Evolutionary conservation across 179 eudicot genomes (phyloP).

Genomic region (Silene vulgaris): DNA sequence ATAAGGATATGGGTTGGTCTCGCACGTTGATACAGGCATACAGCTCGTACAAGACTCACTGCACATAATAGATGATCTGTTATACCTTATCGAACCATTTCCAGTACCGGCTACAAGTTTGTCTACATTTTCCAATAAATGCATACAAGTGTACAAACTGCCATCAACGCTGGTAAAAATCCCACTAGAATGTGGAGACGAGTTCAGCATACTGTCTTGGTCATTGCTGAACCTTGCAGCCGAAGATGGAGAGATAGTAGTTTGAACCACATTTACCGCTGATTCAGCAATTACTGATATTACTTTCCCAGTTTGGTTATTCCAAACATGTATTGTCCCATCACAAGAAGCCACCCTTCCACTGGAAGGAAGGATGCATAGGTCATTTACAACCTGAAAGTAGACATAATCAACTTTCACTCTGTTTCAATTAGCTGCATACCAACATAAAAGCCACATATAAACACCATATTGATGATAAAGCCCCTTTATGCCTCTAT

Average conservation of each 20-base stretch:
- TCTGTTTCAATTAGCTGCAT: slow-evolving; percentile 1
- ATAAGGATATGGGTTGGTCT: neutral
- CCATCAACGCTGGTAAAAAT: slow-evolving; percentile 74
- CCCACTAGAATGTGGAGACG: slow-evolving; percentile 61
- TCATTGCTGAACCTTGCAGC: slow-evolving; percentile 51
- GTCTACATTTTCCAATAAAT: slow-evolving; percentile 58
- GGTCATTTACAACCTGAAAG: slow-evolving; percentile 84
- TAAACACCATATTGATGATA: neutral
- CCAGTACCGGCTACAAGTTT: slow-evolving; percentile 84
- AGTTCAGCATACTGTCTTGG: slow-evolving; percentile 63
- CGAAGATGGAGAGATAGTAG: slow-evolving; percentile 37
- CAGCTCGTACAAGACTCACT: neutral
- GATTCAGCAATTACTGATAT: slow-evolving; percentile 71
- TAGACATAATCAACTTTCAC: slow-evolving; percentile 7
- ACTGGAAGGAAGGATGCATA: slow-evolving; percentile 54
- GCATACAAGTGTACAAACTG: slow-evolving; percentile 82
- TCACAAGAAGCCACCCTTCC: slow-evolving; percentile 94
- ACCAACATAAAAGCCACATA: neutral
- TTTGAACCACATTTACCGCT: slow-evolving; percentile 40
- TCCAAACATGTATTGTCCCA: slow-evolving; percentile 93
- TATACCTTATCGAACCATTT: slow-evolving; percentile 86
- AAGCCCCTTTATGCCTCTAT: slow-evolving; percentile 1
- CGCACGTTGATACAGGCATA: neutral
- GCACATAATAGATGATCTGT: neutral
- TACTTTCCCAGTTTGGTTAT: slow-evolving; percentile 75